These are phyloP conservation scores for Graphiopsis chlorocephala DNA, from an alignment of 2,329 filamentous ascomycete genomes.

Conservation along the genomic window DNA sequence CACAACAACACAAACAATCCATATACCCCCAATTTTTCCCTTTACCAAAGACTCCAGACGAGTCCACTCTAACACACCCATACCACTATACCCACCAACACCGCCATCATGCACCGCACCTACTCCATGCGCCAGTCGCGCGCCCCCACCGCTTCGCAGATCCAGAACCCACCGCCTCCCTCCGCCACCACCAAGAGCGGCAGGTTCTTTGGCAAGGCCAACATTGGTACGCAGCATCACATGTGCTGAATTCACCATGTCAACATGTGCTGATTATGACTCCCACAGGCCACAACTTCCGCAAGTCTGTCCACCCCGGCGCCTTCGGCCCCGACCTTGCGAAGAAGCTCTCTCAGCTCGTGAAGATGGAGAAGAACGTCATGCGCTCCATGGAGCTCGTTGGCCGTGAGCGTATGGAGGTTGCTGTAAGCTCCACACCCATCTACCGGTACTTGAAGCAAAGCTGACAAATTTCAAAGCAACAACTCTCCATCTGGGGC, in stretches of 20 bases:
- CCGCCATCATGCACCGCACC: conserved; percentile 80
- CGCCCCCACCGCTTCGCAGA: conserved; percentile 88
- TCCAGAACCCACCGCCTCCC: conserved; percentile 90
- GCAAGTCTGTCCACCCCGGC: conserved; percentile 67
- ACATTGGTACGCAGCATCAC: conserved; percentile 65
- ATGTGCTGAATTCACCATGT: not conserved
- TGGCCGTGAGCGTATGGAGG: conserved; percentile 94
- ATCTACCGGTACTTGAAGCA: not conserved
- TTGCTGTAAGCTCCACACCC: conserved; percentile 69
- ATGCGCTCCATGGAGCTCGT: conserved; percentile 98
- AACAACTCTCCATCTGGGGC: conserved; percentile 99
- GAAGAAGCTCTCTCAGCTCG: conserved; percentile 95
- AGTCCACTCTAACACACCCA: not conserved
- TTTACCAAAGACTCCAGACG: not conserved
- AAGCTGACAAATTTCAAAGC: conserved; percentile 51
- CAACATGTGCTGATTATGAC: conserved; percentile 10
- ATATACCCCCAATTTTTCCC: not conserved
- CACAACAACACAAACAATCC: not conserved
- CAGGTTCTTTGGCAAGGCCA: conserved; percentile 81
- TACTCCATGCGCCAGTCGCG: conserved; percentile 98
- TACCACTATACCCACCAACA: conserved; percentile 15
- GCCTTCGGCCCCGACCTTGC: conserved; percentile 83
- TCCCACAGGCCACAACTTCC: conserved; percentile 64
- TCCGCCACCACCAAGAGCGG: conserved; percentile 86
- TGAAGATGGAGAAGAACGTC: conserved; percentile 99